A percentile compares a stretch with the other conserved stretches of the same genome.
Conservation (phyloP, 2,329 filamentous ascomycete species). For the Cladorrhinum sp. region DNA sequence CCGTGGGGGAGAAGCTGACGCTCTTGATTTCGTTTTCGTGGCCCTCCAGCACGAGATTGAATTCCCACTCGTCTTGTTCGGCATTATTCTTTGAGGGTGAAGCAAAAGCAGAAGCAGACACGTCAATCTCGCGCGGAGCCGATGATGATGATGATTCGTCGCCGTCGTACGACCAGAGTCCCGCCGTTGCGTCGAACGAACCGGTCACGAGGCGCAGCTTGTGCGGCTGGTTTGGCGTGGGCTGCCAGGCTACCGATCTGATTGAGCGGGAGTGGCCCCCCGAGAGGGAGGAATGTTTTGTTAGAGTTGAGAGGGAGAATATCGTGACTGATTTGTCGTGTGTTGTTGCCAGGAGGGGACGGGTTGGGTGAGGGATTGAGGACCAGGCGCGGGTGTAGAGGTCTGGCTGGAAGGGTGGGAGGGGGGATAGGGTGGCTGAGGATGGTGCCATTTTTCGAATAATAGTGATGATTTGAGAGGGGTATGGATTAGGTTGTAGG, state of each 20-base stretch:
- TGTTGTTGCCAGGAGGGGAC: slow-evolving; percentile 84
- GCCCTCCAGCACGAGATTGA: slow-evolving; percentile 87
- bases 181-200: slow-evolving; percentile 90
- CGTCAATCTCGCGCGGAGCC: too few relatives aligned
- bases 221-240: slow-evolving; percentile 48
- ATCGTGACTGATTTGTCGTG: slow-evolving; percentile 85
- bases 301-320: slow-evolving; percentile 80
- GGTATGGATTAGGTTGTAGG: too few relatives aligned
- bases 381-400: slow-evolving; percentile 77
- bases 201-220: slow-evolving; percentile 83
- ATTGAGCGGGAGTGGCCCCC: slow-evolving; percentile 90
- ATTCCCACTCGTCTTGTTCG: slow-evolving; percentile 83
- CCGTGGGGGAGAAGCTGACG: slow-evolving; percentile 70
- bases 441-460: not conserved
- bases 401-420: slow-evolving; percentile 52
- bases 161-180: slow-evolving; percentile 70
- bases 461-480: too few relatives aligned
- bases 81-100: slow-evolving; percentile 51
- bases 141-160: slow-evolving; percentile 32
- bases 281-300: slow-evolving; percentile 72
- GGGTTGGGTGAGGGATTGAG: slow-evolving; percentile 77
- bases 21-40: slow-evolving; percentile 92
- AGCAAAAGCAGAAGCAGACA: too few relatives aligned
- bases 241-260: slow-evolving; percentile 86
- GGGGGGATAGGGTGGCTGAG: slow-evolving; percentile 37